Evolutionary conservation across 257 asterid genomes (phyloP), one percentile per base, ranked within the genome.

Genomic region (Solanum pimpinellifolium): DNA sequence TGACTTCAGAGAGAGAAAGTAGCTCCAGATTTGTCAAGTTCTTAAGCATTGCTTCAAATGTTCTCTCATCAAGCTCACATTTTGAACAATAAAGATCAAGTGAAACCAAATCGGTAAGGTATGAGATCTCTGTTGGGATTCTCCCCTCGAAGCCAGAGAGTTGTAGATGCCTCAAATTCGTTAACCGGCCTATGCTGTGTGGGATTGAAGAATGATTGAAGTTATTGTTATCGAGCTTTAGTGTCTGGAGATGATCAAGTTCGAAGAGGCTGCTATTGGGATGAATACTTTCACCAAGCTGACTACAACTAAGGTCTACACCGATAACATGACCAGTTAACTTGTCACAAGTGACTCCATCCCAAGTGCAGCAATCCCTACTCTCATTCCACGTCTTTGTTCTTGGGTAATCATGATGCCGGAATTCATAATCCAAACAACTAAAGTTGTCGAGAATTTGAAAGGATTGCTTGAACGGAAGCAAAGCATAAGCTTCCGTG

Each of bases 121-220:
- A 3, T 5, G 33, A 74, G 21, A 39, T 74, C 11, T 74, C 81
- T 37, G 18, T 18, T 73, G 49, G 81, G 49, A 73, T 73, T 73
- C 37, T 21, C 0, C 31, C 29, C 0, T 0, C 0, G 37, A 73
- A 20, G 5, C 0, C 0, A 11, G 84, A 78, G 12, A 78, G 21
- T 35, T 44, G 3, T 10, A 78, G n/a, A 78, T 78, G 39, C 37
- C 39, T 78, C 20, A 78, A 39, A 29, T 18, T 78, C 14, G 1
- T 13, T 39, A 49, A 78, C 1, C 2, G 15, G 68, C 65, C n/a
- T 46, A 52, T 42, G 25, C 2, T 7, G 7, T 46, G 9, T 18
- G 68, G 85, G 15, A 81, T 46, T 0, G 37, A 16, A 20, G 42
- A 27, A 2, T 1, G 0, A 8, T 14, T 0, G 0, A 80, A 29